Conservation (phyloP, 768 basidiomycete species). For the Trametes maxima region DNA sequence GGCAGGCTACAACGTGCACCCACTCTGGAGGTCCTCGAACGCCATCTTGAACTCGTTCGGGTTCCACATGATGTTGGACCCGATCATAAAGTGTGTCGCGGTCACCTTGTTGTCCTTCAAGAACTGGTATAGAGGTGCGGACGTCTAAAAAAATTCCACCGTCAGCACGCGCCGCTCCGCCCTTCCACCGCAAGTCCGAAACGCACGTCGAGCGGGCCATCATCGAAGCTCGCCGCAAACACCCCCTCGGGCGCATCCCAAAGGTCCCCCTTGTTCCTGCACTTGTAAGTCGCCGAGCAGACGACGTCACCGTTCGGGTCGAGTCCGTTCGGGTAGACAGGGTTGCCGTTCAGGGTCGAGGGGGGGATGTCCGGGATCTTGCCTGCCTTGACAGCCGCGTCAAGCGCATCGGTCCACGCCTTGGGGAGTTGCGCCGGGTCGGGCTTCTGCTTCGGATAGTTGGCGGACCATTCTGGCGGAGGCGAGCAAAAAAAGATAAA, state of each 20-base stretch:
- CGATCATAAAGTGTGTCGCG: slow-evolving; percentile 93
- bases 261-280: slow-evolving; percentile 51
- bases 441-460: slow-evolving; percentile 51
- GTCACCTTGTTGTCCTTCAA: slow-evolving; percentile 61
- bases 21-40: slow-evolving; percentile 37
- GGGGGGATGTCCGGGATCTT: slow-evolving; percentile 71
- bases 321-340: slow-evolving; percentile 41
- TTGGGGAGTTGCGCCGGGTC: slow-evolving; percentile 56
- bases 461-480: slow-evolving; percentile 59
- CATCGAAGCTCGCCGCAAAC: slow-evolving; percentile 74
- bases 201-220: slow-evolving; percentile 65
- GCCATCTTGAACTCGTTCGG: slow-evolving; percentile 57
- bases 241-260: slow-evolving; percentile 77
- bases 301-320: slow-evolving; percentile 52
- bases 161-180: too few species aligned
- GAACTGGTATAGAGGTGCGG: slow-evolving; percentile 59
- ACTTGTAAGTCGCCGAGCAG: slow-evolving; percentile 80
- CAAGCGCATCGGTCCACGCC: slow-evolving; percentile 73
- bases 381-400: slow-evolving; percentile 64
- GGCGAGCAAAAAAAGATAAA: too few species aligned
- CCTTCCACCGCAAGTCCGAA: background rate
- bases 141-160: slow-evolving; percentile 27
- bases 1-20: background rate
- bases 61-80: slow-evolving; percentile 67
- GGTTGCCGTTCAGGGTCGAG: slow-evolving; percentile 40